Conservation (phyloP, 2,329 filamentous ascomycete genomes). For the Chaetomium globosum region DNA sequence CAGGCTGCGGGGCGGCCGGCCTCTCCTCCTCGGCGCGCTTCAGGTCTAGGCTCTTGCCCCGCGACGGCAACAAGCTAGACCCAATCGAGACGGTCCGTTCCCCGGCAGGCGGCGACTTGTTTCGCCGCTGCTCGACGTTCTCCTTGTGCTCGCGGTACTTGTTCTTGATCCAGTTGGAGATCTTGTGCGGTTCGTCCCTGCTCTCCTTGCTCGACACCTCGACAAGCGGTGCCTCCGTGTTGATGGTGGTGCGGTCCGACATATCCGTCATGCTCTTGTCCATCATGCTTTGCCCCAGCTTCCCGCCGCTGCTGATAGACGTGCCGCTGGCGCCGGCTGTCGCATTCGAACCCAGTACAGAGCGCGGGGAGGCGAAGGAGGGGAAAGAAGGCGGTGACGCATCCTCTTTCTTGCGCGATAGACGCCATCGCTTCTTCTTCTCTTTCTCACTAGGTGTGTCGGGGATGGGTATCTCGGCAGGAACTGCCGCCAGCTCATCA, state of each 20-base stretch:
- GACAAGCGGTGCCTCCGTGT: slow-evolving; percentile 45
- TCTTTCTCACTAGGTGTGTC: slow-evolving; percentile 54
- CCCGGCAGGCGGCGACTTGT: slow-evolving; percentile 55
- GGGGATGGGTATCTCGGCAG: slow-evolving; percentile 23
- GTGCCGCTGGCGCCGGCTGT: slow-evolving; percentile 68
- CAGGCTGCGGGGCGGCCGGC: slow-evolving; percentile 4
- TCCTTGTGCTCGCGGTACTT: slow-evolving; percentile 65
- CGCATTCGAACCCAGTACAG: slow-evolving; percentile 61
- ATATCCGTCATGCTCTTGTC: slow-evolving; percentile 47
- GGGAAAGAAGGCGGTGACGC: slow-evolving; percentile 48
- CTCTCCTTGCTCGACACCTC: slow-evolving; percentile 45
- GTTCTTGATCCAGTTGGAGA: slow-evolving; percentile 61
- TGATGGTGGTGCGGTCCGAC: slow-evolving; percentile 48
- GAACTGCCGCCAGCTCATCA: slow-evolving; percentile 58
- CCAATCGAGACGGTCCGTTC: slow-evolving; percentile 41
- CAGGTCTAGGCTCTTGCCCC: slow-evolving; percentile 54
- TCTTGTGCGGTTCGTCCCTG: slow-evolving; percentile 54
- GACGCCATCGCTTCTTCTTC: slow-evolving; percentile 71
- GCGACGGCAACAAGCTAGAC: slow-evolving; percentile 42
- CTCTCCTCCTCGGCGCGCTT: slow-evolving; percentile 48
- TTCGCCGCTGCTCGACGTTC: slow-evolving; percentile 56
- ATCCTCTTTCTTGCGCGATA: slow-evolving; percentile 68
- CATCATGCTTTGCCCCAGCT: slow-evolving; percentile 52
- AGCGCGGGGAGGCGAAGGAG: slow-evolving; percentile 49
- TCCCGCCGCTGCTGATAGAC: slow-evolving; percentile 65